Evolutionary conservation across 1,139 yeast species (phyloP).

Genomic region (Martiniozyma asiatica): DNA sequence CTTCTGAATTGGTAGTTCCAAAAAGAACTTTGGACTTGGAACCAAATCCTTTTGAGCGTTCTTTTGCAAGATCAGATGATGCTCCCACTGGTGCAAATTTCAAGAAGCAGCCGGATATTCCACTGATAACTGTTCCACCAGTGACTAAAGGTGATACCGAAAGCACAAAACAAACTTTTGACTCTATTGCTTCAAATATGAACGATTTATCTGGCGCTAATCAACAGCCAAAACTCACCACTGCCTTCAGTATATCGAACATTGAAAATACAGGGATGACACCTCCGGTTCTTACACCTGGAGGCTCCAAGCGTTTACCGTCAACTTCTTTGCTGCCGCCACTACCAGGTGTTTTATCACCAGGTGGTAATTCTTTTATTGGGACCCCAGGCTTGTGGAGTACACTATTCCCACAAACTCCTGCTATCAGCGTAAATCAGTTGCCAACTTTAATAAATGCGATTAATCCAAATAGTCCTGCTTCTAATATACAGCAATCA

Average conservation of each 20-base stretch:
- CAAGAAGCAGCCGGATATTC: not conserved
- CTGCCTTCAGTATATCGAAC: slow-evolving; percentile 18
- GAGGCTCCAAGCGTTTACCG: slow-evolving; percentile 31
- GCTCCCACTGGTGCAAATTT: not conserved
- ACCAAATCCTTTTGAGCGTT: slow-evolving; percentile 91
- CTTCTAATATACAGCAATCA: no score
- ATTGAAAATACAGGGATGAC: slow-evolving; percentile 20
- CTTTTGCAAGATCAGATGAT: slow-evolving; percentile 54
- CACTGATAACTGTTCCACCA: slow-evolving; percentile 1
- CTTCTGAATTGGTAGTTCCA: no score
- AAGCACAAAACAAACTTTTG: no score
- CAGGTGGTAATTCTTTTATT: slow-evolving; percentile 27
- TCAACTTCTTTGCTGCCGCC: slow-evolving; percentile 32
- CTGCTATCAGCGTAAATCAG: slow-evolving; percentile 5
- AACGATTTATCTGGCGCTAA: not conserved
- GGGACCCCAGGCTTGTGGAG: slow-evolving; percentile 42
- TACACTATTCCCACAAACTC: slow-evolving; percentile 31
- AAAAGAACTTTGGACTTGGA: slow-evolving; percentile 49
- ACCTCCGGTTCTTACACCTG: slow-evolving; percentile 45
- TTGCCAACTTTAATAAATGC: no score
- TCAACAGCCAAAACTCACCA: not conserved
- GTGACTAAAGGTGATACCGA: not conserved
- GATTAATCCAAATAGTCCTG: no score
- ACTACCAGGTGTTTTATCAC: slow-evolving; percentile 26
- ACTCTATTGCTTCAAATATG: not conserved